Percentiles rank a stretch among this genome's conserved stretches.
phyloP scores from a whole-genome alignment of 2,329 filamentous ascomycete genomes.

The Aspergillus quadrilineatus region DNA sequence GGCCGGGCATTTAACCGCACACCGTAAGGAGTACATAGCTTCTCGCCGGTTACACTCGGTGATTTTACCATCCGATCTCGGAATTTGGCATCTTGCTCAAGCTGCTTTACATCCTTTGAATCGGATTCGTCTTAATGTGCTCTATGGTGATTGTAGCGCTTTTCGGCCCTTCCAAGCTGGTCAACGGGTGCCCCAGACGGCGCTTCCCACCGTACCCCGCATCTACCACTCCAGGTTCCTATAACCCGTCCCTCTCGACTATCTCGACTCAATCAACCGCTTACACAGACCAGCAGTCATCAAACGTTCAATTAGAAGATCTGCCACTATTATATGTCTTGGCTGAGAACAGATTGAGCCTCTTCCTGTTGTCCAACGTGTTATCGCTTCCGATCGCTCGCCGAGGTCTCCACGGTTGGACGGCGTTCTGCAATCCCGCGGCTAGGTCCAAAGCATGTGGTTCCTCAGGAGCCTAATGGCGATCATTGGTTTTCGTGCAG shows the following conservation, averaged over 20 bases:
- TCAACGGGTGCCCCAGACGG: neutral
- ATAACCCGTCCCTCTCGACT: neutral
- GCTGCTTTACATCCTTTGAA: neutral
- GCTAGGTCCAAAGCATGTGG: slow-evolving; percentile 4
- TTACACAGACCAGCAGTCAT: neutral
- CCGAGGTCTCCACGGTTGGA: slow-evolving; percentile 14
- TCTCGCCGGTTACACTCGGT: slow-evolving; percentile 5
- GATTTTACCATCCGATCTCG: slow-evolving; percentile 9
- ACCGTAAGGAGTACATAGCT: neutral
- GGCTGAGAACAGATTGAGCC: too few relatives aligned
- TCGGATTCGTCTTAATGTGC: neutral
- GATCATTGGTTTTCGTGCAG: neutral
- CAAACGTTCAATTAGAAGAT: neutral
- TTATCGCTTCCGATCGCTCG: neutral
- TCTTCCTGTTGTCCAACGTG: too few relatives aligned
- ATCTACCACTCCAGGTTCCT: neutral
- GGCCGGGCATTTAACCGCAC: slow-evolving; percentile 4
- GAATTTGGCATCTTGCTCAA: neutral
- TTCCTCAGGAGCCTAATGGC: neutral
- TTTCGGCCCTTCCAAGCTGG: slow-evolving; percentile 2
- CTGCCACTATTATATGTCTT: neutral
- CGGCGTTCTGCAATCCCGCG: slow-evolving; percentile 10
- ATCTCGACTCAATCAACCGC: neutral
- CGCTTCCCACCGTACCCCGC: slow-evolving; percentile 3
- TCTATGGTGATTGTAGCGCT: slow-evolving; percentile 1